Evolutionary conservation across 208 protist genomes (phyloP).

Genomic region (Entamoeba nuttalli): DNA sequence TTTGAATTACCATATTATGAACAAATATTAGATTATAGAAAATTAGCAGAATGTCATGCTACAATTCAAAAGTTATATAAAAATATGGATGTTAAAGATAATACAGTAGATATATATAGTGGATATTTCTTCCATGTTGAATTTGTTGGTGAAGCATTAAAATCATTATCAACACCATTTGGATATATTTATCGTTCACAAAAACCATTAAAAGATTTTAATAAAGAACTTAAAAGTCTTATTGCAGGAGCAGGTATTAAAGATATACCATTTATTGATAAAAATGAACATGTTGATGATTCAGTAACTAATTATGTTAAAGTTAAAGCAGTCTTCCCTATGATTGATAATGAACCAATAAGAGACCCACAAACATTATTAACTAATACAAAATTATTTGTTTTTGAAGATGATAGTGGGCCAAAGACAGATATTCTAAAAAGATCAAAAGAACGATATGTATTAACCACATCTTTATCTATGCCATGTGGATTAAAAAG

Average conservation of each 20-base stretch:
- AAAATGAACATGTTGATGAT: neutral
- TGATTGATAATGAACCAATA: neutral
- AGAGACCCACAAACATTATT: neutral
- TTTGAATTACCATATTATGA: neutral
- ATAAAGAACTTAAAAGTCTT: neutral
- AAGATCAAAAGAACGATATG: neutral
- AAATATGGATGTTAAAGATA: neutral
- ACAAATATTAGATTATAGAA: neutral
- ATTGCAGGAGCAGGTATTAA: neutral
- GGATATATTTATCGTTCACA: neutral
- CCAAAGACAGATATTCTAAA: neutral
- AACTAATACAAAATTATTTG: neutral
- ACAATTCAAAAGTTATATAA: neutral
- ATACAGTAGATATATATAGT: neutral
- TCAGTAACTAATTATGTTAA: neutral
- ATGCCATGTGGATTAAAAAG: neutral
- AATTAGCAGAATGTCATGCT: neutral
- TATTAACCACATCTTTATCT: neutral
- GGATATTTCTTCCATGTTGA: neutral
- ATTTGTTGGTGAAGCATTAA: neutral
- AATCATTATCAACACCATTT: neutral
- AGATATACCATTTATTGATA: neutral
- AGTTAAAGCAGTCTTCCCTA: neutral
- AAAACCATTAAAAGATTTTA: neutral
- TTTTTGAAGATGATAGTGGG: neutral